Evolutionary conservation across 2,329 filamentous ascomycete species (phyloP).

Genomic region (Aspergillus brasiliensis): DNA sequence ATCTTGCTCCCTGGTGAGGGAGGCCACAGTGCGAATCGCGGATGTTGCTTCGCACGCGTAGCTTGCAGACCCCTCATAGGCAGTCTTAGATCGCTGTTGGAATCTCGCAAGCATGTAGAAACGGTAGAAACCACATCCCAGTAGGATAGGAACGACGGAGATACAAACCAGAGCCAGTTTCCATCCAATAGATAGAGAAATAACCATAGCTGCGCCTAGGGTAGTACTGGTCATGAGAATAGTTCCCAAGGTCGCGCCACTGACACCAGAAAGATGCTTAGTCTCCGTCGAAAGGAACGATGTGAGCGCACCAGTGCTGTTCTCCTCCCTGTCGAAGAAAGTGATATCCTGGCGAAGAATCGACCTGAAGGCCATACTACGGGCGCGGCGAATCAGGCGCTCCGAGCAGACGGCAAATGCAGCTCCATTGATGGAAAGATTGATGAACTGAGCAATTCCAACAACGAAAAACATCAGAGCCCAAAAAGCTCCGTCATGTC

Average conservation of each 20-base stretch:
- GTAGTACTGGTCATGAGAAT: constrained; percentile 80
- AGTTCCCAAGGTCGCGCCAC: constrained; percentile 83
- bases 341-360: constrained; percentile 91
- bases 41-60: constrained; percentile 93
- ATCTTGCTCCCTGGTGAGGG: constrained; percentile 82
- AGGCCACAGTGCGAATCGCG: constrained; percentile 89
- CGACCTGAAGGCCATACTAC: constrained; percentile 78
- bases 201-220: constrained; percentile 69
- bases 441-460: constrained; percentile 70
- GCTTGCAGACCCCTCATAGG: constrained; percentile 78
- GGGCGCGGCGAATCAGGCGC: constrained; percentile 77
- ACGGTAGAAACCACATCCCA: constrained; percentile 81
- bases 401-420: constrained; percentile 86
- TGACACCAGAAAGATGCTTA: constrained; percentile 83
- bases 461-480: constrained; percentile 86
- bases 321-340: constrained; percentile 88
- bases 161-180: constrained; percentile 84
- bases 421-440: constrained; percentile 69
- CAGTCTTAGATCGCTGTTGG: constrained; percentile 74
- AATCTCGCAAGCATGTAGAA: constrained; percentile 83
- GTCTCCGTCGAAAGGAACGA: constrained; percentile 88
- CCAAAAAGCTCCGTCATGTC: constrained; percentile 80
- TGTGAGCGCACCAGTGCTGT: constrained; percentile 84
- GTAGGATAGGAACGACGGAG: constrained; percentile 72
- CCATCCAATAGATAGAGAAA: constrained; percentile 79